These are phyloP conservation scores for Salvia sclarea DNA, from an alignment of 305 asterid genomes.

Conservation along the genomic window DNA sequence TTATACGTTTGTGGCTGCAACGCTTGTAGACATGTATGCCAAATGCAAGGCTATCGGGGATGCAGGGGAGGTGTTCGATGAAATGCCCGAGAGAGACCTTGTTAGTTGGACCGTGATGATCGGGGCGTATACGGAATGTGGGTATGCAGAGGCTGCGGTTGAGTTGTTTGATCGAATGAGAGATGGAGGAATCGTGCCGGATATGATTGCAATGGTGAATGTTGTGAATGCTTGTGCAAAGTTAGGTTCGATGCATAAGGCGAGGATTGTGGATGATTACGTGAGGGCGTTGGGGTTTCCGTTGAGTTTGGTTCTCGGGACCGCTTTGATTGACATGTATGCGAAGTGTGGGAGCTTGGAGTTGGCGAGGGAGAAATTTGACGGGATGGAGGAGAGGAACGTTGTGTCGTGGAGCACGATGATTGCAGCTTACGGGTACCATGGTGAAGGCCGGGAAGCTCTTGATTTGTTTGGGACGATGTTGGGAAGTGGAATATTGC, in stretches of 20 bases:
- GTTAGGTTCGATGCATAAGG: slow-evolving; percentile 56
- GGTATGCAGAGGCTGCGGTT: slow-evolving; percentile 46
- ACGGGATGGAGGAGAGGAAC: slow-evolving; percentile 46
- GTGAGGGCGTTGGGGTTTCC: slow-evolving; percentile 28
- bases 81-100: slow-evolving; percentile 52
- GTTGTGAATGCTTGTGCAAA: slow-evolving; percentile 61
- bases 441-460: slow-evolving; percentile 58
- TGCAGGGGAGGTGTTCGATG: slow-evolving; percentile 51
- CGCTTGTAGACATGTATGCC: slow-evolving; percentile 54
- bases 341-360: slow-evolving; percentile 59
- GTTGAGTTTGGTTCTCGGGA: slow-evolving; percentile 49
- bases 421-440: slow-evolving; percentile 67
- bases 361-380: slow-evolving; percentile 52
- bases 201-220: slow-evolving; percentile 53
- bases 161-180: slow-evolving; percentile 53
- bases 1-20: slow-evolving; percentile 43
- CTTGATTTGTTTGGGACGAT: slow-evolving; percentile 47
- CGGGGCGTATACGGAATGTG: slow-evolving; percentile 58
- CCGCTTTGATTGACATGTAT: slow-evolving; percentile 59
- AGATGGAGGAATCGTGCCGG: slow-evolving; percentile 45
- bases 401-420: slow-evolving; percentile 60
- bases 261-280: slow-evolving; percentile 44
- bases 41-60: slow-evolving; percentile 46
- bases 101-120: slow-evolving; percentile 66
- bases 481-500: slow-evolving; percentile 43